Base-by-base conservation (phyloP, 2,329 filamentous ascomycete species). In the Penicillium sp. region DNA sequence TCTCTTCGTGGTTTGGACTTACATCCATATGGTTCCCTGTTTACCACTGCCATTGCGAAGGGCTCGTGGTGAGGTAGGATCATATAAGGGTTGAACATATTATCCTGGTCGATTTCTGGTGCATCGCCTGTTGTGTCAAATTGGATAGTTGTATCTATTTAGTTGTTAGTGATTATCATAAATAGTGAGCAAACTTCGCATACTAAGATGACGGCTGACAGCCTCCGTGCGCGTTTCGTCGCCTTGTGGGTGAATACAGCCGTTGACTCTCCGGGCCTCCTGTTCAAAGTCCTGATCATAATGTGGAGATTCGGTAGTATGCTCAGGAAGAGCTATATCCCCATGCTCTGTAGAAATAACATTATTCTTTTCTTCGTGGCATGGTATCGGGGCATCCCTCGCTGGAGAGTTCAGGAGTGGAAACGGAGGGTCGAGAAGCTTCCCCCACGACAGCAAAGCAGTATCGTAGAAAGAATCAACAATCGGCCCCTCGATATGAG, bases 391-490 rank as follows among this genome's bases (percentile, higher is more conserved):
- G 4, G 61, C 56, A 40, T 44, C 59, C 4, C 71, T 70, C 3
- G 84, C 84, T 0, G 83, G 81, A 1, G 73, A 76, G n/a, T 75
- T 70, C 16, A 81, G 70, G 50, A 77, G 81, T 5, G 86, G 86
- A 7, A 89, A 68, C 0, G 83, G 78, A 2, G 87, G 85, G 0
- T 84, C 74, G 0, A 90, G 67, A 1, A 75, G 73, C 57, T 85
- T 85, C 60, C 87, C 78, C 89, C 89, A 93, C 0, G 86, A 88
- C 8, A 91, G 79, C 37, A 91, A 69, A 0, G 87, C 87, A 60
- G 86, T 86, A 60, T 93, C 89, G 67, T 90, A 91, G 25, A 92
- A 72, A 1, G 84, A 84, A 63, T 91, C 87, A 0, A 92, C 88
- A 55, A 92, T 88, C 0, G 88, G 84, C 0, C 89, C 89, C 73